Evolutionary conservation across 2,329 filamentous ascomycete species (phyloP), one percentile per base, ranked within the genome.

Genomic region (Fusarium chlamydosporum): DNA sequence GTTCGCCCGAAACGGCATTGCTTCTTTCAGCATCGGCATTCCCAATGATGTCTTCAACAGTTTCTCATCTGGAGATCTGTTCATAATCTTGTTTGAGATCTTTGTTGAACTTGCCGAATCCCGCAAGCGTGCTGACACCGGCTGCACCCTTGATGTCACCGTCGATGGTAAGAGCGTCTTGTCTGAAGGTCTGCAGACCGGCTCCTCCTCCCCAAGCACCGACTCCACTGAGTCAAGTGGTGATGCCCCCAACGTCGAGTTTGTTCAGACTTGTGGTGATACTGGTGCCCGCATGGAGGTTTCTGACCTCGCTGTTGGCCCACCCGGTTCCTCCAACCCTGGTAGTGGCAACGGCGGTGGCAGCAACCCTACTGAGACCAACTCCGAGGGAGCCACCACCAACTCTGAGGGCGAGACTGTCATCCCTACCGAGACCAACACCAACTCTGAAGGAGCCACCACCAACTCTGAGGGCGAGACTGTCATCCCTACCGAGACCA

Each of bases 221-320:
- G 23, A 23, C 23, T 23, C 23, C 23, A 23, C 23, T 23, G 23
- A 23, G 23, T 23, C 23, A 23, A 23, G 4, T 23, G 23, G 23
- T 23, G 23, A 23, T 23, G 5, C 23, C 23, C 59, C 62, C 16
- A 8, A 23, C 0, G 0, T 71, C 13, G 29, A 50, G 16, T 62
- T 71, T 23, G 29, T 55, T 3, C 61, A 71, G 51, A n/a, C 12
- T 10, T 71, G 68, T 1, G 68, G 68, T 9, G 40, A 26, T 10
- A 13, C 9, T 1, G 42, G 71, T 20, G 37, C 56, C 11, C 6
- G 45, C 2, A 45, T 70, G 3, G 34, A 38, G 4, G 43, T 50
- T 4, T 62, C 72, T 0, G 23, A 23, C 23, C 23, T 23, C 23
- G 23, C 23, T 23, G 23, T 23, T 23, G 23, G 23, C 6, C 23